Base-by-base conservation (phyloP, 2,329 filamentous ascomycete species). In the Fusarium luffae region DNA sequence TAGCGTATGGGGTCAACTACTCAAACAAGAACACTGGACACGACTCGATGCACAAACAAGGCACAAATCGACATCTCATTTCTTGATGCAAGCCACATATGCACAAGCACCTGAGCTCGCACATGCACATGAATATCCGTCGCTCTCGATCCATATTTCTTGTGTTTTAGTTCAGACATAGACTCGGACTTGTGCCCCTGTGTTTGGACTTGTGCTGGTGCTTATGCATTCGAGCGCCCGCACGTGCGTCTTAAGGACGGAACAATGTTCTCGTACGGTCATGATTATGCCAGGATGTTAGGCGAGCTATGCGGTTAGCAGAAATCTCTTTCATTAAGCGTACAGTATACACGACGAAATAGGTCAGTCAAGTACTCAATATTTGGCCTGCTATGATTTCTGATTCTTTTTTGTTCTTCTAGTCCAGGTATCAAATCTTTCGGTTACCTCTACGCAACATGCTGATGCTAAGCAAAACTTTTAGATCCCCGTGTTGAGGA, bases 51-150 rank as follows among this genome's bases (percentile, higher is more conserved):
- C 70, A 74, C 72, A 75, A 72, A 48, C 30, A 64, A 66, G 58
- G 71, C 70, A 75, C 73, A 75, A 75, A 69, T 67, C 57, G 54
- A 62, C 63, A 63, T 68, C 69, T 75, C 73, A 75, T 75, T 70
- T 75, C 69, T 56, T 57, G 44, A 72, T 74, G 73, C 71, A 75
- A 71, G 72, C 72, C 72, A 73, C 68, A 60, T 51, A 71, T 63
- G 68, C 68, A 70, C 69, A 61, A 70, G 59, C 59, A 69, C 49
- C 41, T 43, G 49, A 51, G 50, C 57, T 69, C 41, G 40, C 43
- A 61, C 59, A 64, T 51, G 57, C 63, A 63, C 57, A 51, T 16
- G 49, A 66, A 41, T 37, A 69, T 50, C 43, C 61, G 52, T 66
- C 34, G 23, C 30, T 63, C 34, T 63, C 28, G 18, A 58, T 50